Base-by-base conservation (phyloP, 1,139 yeast genomes). In the Eremothecium cymbalariae region DNA sequence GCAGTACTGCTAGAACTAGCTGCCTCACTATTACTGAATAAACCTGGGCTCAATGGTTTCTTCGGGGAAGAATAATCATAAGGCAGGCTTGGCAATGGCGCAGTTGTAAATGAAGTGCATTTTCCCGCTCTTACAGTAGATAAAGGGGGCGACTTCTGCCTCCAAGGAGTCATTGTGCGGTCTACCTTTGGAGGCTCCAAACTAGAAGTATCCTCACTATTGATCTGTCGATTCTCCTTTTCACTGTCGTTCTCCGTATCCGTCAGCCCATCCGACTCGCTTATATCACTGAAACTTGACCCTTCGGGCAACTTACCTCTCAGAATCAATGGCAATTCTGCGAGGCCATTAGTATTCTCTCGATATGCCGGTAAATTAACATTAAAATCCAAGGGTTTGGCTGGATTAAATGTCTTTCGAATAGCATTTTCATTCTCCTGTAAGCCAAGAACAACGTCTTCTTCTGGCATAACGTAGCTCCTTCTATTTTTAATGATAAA, bases 151-250 rank as follows among this genome's bases (percentile, higher is more conserved):
- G 19, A 27, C 30, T 27, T 27, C 14, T 8, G 19, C n/a, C 30
- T n/a, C 30, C 30, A 27, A 3, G 30, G 30, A 11, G 30, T 27
- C 21, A 27, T 9, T 21, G 30, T 17, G 13, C 30, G 21, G 21
- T 27, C 30, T n/a, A 27, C 21, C 21, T 27, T 27, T 11, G 30
- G 30, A 18, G 30, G 30, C 22, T 27, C 46, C 4, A 47, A 38
- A 1, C 48, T 36, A 3, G 43, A 32, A 9, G 41, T 40, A 8
- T 43, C 50, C 21, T 44, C 45, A 8, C 30, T 27, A 23, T 11
- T 11, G 7, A 8, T 11, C 12, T 11, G 8, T 8, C 25, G 7
- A 9, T 21, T 14, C 6, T 16, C 15, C 24, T 13, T 13, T 13
- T 13, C 5, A 13, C 24, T 21, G 4, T 13, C 19, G 21, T 8